phyloP scores from a whole-genome alignment of 176 grass and related monocot species.

The Metroxylon sagu region DNA sequence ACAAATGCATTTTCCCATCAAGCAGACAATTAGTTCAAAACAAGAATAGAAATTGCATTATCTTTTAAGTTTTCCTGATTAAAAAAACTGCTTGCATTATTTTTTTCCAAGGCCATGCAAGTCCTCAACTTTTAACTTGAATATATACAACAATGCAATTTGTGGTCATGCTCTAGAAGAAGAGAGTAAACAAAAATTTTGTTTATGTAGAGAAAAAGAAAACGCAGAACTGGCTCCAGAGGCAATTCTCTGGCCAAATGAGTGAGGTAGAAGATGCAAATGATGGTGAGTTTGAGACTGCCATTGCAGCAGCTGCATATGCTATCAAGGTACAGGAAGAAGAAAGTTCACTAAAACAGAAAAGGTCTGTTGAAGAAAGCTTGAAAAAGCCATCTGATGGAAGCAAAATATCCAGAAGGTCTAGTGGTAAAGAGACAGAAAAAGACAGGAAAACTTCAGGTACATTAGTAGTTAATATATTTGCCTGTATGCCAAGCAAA shows the following conservation, averaged over 20 bases:
- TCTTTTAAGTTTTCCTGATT: no score
- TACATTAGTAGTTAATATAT: constrained; percentile 3
- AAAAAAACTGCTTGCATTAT: no score
- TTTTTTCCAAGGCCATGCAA: no score
- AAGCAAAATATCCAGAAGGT: constrained; percentile 59
- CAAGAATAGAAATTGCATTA: no score
- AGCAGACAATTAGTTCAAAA: no score
- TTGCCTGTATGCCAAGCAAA: no score
- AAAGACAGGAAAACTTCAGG: constrained; percentile 45
- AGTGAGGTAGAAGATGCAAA: constrained; percentile 16
- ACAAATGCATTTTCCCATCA: no score
- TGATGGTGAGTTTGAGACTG: constrained; percentile 29
- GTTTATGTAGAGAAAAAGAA: background rate
- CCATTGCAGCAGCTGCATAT: constrained; percentile 60
- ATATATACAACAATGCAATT: background rate
- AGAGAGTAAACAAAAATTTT: background rate
- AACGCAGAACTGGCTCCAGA: constrained; percentile 3
- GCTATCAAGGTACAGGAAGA: constrained; percentile 48
- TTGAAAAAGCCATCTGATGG: constrained; percentile 37
- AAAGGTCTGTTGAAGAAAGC: constrained; percentile 27
- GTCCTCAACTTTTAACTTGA: no score
- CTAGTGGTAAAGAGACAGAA: constrained; percentile 44
- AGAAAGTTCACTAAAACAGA: constrained; percentile 33
- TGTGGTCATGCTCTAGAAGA: background rate
- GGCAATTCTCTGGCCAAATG: constrained; percentile 31